These are phyloP conservation scores for Agaricus blazei DNA, from an alignment of 768 basidiomycete species.

Conservation along the genomic window DNA sequence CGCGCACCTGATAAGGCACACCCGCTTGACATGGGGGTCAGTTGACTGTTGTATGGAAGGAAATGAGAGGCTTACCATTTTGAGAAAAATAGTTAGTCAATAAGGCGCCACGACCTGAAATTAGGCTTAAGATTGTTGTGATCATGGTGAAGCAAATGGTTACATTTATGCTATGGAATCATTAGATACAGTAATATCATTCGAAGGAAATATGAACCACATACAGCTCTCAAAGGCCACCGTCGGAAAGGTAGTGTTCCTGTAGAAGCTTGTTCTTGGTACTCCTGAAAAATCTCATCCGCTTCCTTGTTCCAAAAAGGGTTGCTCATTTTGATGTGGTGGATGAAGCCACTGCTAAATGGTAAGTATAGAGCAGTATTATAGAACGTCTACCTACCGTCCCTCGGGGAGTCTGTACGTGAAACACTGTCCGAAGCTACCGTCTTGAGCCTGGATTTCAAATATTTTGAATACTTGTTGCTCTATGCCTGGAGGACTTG, in stretches of 20 bases:
- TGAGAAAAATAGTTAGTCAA: conserved; percentile 84
- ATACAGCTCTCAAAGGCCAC: conserved; percentile 66
- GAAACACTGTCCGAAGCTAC: conserved; percentile 24
- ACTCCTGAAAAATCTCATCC: conserved; percentile 54
- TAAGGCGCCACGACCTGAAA: conserved; percentile 58
- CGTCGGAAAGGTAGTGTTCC: conserved; percentile 60
- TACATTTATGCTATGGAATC: conserved; percentile 62
- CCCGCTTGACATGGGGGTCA: conserved; percentile 44
- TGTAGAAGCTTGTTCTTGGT: conserved; percentile 58
- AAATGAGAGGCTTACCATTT: conserved; percentile 49
- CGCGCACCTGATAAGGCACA: conserved; percentile 67
- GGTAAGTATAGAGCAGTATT: neutral
- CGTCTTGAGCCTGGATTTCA: conserved; percentile 16
- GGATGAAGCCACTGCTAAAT: conserved; percentile 51
- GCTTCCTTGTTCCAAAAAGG: conserved; percentile 38
- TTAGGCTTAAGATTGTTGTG: conserved; percentile 5
- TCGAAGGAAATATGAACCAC: conserved; percentile 14
- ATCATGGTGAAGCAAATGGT: neutral
- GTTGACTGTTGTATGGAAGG: neutral
- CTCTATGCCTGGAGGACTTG: conserved; percentile 24
- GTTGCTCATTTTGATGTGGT: conserved; percentile 45
- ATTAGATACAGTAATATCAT: conserved; percentile 6
- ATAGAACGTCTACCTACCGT: conserved; percentile 27
- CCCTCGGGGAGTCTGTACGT: conserved; percentile 46
- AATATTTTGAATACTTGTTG: conserved; percentile 16